Evolutionary conservation across 176 grass and related monocot species (phyloP).

Genomic region (Guadua angustifolia): DNA sequence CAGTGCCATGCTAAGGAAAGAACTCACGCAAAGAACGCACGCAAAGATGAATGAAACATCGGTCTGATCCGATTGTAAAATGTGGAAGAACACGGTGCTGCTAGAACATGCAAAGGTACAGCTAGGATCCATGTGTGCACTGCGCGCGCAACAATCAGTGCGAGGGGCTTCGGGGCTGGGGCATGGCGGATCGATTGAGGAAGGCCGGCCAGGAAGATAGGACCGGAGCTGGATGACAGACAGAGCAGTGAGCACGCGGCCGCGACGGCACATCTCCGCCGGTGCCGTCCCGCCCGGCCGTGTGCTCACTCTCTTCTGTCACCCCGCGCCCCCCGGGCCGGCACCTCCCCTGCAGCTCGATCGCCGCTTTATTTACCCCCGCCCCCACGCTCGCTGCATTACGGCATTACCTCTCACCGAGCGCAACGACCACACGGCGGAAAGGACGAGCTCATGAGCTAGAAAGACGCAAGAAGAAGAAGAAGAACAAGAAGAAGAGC

Average conservation of each 20-base stretch:
- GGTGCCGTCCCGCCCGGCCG: slow-evolving; percentile 60
- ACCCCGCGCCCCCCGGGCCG: slow-evolving; percentile 38
- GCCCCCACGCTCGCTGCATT: not conserved
- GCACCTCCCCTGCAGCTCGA: not conserved
- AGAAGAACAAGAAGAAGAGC: not conserved
- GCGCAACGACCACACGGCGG: not conserved
- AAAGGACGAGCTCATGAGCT: not conserved
- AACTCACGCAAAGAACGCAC: not conserved
- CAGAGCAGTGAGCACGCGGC: slow-evolving; percentile 74
- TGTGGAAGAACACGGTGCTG: not conserved
- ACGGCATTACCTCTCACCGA: not conserved
- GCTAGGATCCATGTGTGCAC: not conserved
- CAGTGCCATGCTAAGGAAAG: slow-evolving; percentile 34
- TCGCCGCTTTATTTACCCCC: not conserved
- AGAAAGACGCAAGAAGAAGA: not conserved
- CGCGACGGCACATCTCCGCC: slow-evolving; percentile 62
- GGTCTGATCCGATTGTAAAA: not conserved
- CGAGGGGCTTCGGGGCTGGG: not conserved
- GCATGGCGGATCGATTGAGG: slow-evolving; percentile 8
- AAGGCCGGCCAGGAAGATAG: not conserved
- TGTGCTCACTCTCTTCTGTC: slow-evolving; percentile 87
- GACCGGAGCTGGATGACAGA: slow-evolving; percentile 49
- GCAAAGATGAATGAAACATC: slow-evolving; percentile 5
- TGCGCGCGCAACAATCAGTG: not conserved
- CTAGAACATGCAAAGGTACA: not conserved